Percentiles rank a stretch among this genome's conserved stretches.
Conservation (phyloP, 495 filamentous ascomycete species). For the Lentithecium fluviatile region DNA sequence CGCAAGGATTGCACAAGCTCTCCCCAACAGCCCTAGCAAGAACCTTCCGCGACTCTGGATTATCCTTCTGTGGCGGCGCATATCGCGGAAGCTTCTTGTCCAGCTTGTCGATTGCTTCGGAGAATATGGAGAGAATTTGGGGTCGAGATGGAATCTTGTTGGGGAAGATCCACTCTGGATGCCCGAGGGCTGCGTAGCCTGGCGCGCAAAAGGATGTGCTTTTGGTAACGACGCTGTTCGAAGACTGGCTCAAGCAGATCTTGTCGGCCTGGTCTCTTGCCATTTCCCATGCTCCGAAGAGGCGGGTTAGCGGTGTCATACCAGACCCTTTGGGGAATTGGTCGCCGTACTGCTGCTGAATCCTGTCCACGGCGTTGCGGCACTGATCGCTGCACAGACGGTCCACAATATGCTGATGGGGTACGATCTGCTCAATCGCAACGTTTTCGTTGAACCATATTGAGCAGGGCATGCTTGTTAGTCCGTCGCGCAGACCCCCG, state of each 20-base stretch:
- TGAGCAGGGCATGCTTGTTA: slow-evolving; percentile 3
- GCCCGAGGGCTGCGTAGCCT: not conserved
- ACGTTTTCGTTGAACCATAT: not conserved
- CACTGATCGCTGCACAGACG: slow-evolving; percentile 8
- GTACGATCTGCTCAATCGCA: not conserved
- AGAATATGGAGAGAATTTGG: not conserved
- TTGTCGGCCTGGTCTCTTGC: not conserved
- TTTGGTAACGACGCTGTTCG: not conserved
- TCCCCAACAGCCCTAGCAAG: not conserved
- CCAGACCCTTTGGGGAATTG: not conserved
- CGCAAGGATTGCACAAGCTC: not conserved
- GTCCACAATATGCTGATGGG: not conserved
- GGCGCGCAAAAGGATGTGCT: slow-evolving; percentile 4
- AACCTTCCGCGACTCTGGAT: not conserved
- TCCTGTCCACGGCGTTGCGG: slow-evolving; percentile 3
- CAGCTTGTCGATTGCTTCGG: not conserved
- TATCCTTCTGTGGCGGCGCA: not conserved
- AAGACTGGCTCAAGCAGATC: not conserved
- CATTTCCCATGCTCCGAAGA: not conserved
- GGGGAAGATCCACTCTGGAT: not conserved
- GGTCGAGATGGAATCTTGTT: not conserved
- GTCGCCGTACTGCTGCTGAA: slow-evolving; percentile 1
- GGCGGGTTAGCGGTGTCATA: not conserved
- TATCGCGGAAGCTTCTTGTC: not conserved
- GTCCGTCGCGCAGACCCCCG: not conserved